Base-by-base conservation (phyloP, 1,284 basidiomycete genomes). In the Neonothopanus nambi region DNA sequence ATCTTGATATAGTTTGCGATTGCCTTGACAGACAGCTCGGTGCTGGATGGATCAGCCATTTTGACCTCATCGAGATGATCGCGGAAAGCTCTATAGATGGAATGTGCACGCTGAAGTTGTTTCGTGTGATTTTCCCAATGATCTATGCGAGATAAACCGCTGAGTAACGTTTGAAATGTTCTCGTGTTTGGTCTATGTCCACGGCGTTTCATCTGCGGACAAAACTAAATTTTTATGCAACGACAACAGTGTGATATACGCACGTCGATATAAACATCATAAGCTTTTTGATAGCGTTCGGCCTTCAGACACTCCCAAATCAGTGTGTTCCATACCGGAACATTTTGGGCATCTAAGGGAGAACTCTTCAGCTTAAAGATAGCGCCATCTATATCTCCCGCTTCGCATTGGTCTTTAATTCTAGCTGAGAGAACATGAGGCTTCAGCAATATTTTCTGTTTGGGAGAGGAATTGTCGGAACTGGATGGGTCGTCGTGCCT, bases 151-250 rank as follows among this genome's bases (percentile, higher is more conserved):
- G 76, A 71, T 47, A 85, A 74, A 5, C 85, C 87, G 37, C 65
- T 75, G 64, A 92, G 73, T 67, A 91, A 71, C 13, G 84, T 85
- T 33, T 75, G 71, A 59, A 79, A 91, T 1, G 89, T 89, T 48
- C 80, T 67, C n/a, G 74, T 66, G 41, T 76, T 82, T 17, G 89
- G 87, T 46, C 73, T 74, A 61, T 89, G 82, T 2, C 87, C 85
- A 40, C 90, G 80, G 39, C 89, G 79, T 66, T 90, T 91, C 88
- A 92, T 89, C 90, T 91, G 55, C 1, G 43, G 30, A 43, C 11
- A 48, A 50, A 18, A 38, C 36, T 57, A 44, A 17, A 40, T 52
- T n/a, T 52, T 28, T 15, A 40, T 33, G n/a, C 20, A 17, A 42
- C 15, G 40, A 17, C 11, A 21, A 23, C 24, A 21, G 20, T 40